Evolutionary conservation across 2,329 filamentous ascomycete genomes (phyloP).

Genomic region (Xylariaceae sp.): DNA sequence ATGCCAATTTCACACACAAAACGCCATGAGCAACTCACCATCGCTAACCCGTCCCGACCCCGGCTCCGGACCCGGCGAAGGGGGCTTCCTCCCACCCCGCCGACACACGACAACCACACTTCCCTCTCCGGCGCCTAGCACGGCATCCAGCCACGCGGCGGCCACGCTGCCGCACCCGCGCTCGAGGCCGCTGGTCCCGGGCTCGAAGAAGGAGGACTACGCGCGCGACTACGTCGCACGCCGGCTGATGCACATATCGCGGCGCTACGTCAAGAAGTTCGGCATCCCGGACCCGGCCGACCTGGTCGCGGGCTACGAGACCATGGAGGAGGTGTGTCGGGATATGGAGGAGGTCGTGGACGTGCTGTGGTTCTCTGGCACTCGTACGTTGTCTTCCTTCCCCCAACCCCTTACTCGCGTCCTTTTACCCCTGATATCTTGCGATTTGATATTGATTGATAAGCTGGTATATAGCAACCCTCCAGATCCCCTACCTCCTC

Average conservation of each 20-base stretch:
- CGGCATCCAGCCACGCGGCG: constrained; percentile 36
- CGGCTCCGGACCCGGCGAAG: no score
- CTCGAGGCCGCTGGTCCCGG: constrained; percentile 45
- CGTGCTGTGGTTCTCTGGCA: constrained; percentile 80
- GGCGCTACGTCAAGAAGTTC: constrained; percentile 58
- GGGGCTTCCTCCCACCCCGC: constrained; percentile 47
- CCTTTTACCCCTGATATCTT: no score
- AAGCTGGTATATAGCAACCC: constrained; percentile 47
- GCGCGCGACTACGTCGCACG: constrained; percentile 53
- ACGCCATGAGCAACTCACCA: constrained; percentile 22
- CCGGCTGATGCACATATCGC: constrained; percentile 46
- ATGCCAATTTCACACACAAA: not conserved
- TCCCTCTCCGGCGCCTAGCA: constrained; percentile 51
- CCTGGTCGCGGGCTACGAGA: constrained; percentile 47
- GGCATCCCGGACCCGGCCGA: constrained; percentile 41
- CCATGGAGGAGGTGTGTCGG: constrained; percentile 63
- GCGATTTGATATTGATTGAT: constrained; percentile 11
- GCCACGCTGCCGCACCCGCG: constrained; percentile 51
- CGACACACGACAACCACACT: no score
- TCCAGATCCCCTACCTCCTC: constrained; percentile 81
- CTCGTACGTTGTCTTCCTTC: constrained; percentile 55
- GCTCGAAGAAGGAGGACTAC: constrained; percentile 55
- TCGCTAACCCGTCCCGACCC: constrained; percentile 8
- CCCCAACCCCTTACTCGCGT: not conserved
- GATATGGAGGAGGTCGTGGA: constrained; percentile 73